Conservation (phyloP, 768 basidiomycete species). For the Symmetrospora coprosmae region DNA sequence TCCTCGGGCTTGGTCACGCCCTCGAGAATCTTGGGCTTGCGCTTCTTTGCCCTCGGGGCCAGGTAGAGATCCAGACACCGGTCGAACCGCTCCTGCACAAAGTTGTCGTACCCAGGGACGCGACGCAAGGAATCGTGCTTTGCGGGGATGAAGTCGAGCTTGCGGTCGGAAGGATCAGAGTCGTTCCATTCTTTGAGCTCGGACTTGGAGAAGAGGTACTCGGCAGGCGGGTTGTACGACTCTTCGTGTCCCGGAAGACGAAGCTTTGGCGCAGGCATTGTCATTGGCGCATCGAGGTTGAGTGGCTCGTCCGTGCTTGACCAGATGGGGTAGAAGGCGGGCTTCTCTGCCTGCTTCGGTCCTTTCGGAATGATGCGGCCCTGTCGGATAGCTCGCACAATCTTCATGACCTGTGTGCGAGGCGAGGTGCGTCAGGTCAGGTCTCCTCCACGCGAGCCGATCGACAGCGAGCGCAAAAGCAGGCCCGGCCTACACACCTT, state of each 20-base stretch:
- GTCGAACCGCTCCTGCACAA: constrained; percentile 84
- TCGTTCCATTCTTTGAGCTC: constrained; percentile 73
- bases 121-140: constrained; percentile 71
- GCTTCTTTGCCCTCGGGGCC: constrained; percentile 75
- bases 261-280: constrained; percentile 82
- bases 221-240: constrained; percentile 95
- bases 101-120: constrained; percentile 78
- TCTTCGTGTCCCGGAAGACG: constrained; percentile 82
- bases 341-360: constrained; percentile 56
- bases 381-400: constrained; percentile 91
- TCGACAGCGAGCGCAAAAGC: background rate
- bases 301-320: constrained; percentile 46
- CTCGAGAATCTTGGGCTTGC: constrained; percentile 60
- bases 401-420: constrained; percentile 96
- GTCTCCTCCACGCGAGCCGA: no score
- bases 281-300: constrained; percentile 61
- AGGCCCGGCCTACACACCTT: constrained; percentile 48
- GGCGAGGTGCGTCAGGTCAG: background rate
- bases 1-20: constrained; percentile 55
- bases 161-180: constrained; percentile 72
- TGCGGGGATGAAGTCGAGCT: constrained; percentile 72
- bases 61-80: constrained; percentile 92
- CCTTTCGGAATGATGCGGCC: constrained; percentile 84
- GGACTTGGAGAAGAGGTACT: constrained; percentile 73
- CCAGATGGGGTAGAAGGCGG: constrained; percentile 79